Conservation (phyloP, 1,284 basidiomycete species). For the Trichosporon sp. region DNA sequence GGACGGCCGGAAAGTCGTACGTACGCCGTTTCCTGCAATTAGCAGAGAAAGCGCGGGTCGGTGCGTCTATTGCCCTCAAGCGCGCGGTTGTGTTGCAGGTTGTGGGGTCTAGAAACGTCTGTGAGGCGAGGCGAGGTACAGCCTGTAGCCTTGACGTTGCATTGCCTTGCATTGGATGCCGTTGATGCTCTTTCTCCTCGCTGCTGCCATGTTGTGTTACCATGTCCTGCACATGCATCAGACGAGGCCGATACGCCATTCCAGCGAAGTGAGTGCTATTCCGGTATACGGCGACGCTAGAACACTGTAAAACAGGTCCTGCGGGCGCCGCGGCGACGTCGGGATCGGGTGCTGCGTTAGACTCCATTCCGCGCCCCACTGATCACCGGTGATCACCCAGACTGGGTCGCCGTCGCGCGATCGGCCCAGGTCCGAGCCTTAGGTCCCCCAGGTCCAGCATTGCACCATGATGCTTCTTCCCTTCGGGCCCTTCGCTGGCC, state of each 20-base stretch:
- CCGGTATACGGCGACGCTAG: background rate
- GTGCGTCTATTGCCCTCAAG: no score
- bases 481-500: no score
- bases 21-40: background rate
- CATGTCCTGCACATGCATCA: no score
- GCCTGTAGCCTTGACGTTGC: no score
- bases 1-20: background rate
- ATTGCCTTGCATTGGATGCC: no score
- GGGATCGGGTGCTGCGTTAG: background rate
- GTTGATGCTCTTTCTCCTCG: no score
- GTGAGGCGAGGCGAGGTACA: no score
- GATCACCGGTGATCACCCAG: constrained; percentile 2
- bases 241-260: no score
- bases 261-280: no score
- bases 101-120: no score
- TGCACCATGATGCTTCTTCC: background rate
- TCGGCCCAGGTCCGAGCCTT: background rate
- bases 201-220: no score
- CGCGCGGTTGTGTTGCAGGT: no score
- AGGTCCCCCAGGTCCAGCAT: background rate
- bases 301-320: background rate
- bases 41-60: background rate
- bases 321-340: background rate
- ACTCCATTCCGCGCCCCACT: constrained; percentile 8
- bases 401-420: background rate